Evolutionary conservation across 768 basidiomycete genomes (phyloP).

Genomic region (Kwoniella shandongensis): DNA sequence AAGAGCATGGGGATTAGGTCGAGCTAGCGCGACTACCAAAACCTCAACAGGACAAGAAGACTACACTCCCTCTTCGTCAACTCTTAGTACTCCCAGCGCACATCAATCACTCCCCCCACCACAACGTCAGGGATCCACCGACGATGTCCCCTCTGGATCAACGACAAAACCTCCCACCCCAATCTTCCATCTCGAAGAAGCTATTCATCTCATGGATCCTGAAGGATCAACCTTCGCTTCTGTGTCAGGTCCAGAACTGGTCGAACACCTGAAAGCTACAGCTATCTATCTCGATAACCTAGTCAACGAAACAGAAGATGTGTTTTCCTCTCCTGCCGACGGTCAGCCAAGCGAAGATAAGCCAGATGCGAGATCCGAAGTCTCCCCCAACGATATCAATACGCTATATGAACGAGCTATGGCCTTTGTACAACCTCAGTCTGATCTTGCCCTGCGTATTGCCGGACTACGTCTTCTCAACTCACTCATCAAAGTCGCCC

Average conservation of each 20-base stretch:
- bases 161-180: slow-evolving; percentile 7
- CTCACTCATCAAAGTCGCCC: slow-evolving; percentile 29
- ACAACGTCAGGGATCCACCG: slow-evolving; percentile 5
- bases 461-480: slow-evolving; percentile 40
- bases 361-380: not conserved
- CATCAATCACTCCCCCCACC: not conserved
- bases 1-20: slow-evolving; percentile 14
- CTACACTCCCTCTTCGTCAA: not conserved
- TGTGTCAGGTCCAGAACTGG: slow-evolving; percentile 25
- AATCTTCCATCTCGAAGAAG: slow-evolving; percentile 19
- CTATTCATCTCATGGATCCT: slow-evolving; percentile 19
- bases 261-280: slow-evolving; percentile 37
- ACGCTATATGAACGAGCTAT: slow-evolving; percentile 32
- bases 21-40: slow-evolving; percentile 20
- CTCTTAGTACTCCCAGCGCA: not conserved
- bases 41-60: slow-evolving; percentile 18
- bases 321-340: slow-evolving; percentile 5
- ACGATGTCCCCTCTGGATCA: not conserved
- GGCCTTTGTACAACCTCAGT: slow-evolving; percentile 22
- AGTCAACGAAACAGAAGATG: slow-evolving; percentile 16
- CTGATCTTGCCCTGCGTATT: slow-evolving; percentile 25
- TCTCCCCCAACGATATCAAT: slow-evolving; percentile 16
- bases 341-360: not conserved
- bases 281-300: slow-evolving; percentile 29
- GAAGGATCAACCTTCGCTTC: not conserved